Conservation (phyloP, 2,329 filamentous ascomycete genomes). For the Orbilia quercus region DNA sequence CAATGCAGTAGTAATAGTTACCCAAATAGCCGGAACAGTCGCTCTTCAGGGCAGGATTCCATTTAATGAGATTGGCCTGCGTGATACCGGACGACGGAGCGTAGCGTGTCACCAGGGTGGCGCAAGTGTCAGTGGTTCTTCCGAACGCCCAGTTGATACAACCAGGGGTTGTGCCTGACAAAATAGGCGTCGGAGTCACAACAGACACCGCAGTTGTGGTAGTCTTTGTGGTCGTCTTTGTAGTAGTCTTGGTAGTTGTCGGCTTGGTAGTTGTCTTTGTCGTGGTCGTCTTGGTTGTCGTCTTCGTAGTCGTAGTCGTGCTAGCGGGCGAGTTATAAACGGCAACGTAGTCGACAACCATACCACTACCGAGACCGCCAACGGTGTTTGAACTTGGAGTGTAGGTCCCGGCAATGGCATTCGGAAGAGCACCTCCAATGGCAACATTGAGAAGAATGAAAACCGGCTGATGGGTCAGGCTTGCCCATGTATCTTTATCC, state of each 20-base stretch:
- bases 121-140: constrained; percentile 8
- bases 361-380: constrained; percentile 61
- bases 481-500: constrained; percentile 60
- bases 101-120: constrained; percentile 17
- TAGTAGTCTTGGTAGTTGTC: constrained; percentile 5
- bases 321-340: constrained; percentile 60
- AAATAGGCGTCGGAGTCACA: constrained; percentile 5
- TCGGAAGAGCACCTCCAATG: constrained; percentile 63
- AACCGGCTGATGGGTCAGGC: constrained; percentile 61
- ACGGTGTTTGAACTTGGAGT: constrained; percentile 62
- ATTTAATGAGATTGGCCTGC: constrained; percentile 17
- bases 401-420: constrained; percentile 61
- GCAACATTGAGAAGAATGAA: constrained; percentile 65
- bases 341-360: constrained; percentile 65
- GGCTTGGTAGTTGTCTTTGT: constrained; percentile 7
- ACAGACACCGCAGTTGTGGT: not conserved
- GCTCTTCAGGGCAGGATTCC: constrained; percentile 22
- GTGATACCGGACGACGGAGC: constrained; percentile 1
- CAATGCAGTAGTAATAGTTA: not conserved
- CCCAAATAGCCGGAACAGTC: not conserved
- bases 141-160: constrained; percentile 12
- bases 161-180: constrained; percentile 4
- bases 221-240: constrained; percentile 2
- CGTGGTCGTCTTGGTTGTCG: constrained; percentile 10
- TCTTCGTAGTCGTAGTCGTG: not conserved